Conservation (phyloP, 2,329 filamentous ascomycete species). For the Trichoderma semiorbis region DNA sequence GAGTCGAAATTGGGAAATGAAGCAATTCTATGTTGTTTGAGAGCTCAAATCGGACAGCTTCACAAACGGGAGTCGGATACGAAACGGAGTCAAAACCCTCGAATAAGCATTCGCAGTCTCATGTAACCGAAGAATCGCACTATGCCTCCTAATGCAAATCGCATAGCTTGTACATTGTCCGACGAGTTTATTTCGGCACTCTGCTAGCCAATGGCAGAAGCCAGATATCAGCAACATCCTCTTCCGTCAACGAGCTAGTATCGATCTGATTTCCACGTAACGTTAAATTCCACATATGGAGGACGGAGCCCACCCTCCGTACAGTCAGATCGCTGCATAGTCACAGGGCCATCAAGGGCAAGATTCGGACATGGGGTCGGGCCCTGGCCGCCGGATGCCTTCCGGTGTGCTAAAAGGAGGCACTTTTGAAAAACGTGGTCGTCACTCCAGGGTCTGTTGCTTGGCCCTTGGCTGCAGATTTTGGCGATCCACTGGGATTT, state of each 20-base stretch:
- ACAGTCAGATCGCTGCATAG: slow-evolving; percentile 7
- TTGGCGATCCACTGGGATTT: slow-evolving; percentile 8
- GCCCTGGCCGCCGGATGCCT: slow-evolving; percentile 9
- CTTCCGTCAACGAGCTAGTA: neutral
- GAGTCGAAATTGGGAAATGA: neutral
- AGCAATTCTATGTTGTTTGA: neutral
- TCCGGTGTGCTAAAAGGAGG: slow-evolving; percentile 15
- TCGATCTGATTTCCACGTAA: slow-evolving; percentile 1
- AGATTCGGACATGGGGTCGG: neutral
- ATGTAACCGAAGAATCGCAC: neutral
- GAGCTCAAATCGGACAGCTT: neutral
- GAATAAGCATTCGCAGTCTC: neutral
- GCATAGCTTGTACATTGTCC: neutral
- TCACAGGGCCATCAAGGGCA: slow-evolving; percentile 8
- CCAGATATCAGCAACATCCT: neutral
- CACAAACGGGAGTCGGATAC: neutral
- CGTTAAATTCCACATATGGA: slow-evolving; percentile 9
- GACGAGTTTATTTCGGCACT: neutral
- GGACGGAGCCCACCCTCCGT: neutral
- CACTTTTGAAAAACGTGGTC: slow-evolving; percentile 17
- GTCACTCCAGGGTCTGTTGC: neutral
- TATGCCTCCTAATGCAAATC: neutral
- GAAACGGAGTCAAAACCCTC: neutral
- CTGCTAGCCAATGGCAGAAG: neutral
- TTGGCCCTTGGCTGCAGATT: neutral